Conservation (phyloP, 805 yeast genomes). For the Teunomyces cretensis region DNA sequence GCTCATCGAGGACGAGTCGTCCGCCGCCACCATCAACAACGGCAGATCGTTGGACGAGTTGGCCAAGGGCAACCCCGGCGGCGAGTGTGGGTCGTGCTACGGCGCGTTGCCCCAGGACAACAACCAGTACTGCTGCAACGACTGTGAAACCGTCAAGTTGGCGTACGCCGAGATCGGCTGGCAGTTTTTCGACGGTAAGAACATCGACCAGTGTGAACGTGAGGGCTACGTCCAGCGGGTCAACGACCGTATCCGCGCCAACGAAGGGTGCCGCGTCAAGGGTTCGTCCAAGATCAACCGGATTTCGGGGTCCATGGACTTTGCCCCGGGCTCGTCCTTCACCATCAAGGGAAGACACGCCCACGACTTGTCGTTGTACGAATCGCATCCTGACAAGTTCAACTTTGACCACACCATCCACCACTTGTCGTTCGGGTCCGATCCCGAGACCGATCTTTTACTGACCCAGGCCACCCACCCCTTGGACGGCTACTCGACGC, state of each 20-base stretch:
- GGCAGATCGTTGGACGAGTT: conserved; percentile 25
- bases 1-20: conserved; percentile 29
- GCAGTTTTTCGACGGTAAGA: conserved; percentile 88
- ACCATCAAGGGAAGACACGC: conserved; percentile 61
- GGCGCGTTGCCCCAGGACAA: conserved; percentile 69
- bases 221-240: conserved; percentile 79
- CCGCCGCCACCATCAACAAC: conserved; percentile 18
- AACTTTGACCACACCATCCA: conserved; percentile 76
- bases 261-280: conserved; percentile 84
- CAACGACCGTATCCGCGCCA: conserved; percentile 47
- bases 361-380: conserved; percentile 81
- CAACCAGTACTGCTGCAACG: conserved; percentile 71
- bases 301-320: conserved; percentile 88
- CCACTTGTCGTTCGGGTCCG: conserved; percentile 82
- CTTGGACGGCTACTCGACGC: conserved; percentile 51
- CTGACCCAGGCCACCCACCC: conserved; percentile 52
- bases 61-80: conserved; percentile 26
- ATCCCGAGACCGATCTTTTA: conserved; percentile 35
- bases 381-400: conserved; percentile 53
- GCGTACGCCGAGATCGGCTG: conserved; percentile 80
- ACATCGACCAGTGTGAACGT: conserved; percentile 84
- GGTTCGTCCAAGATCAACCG: conserved; percentile 81
- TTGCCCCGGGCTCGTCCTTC: conserved; percentile 89
- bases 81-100: conserved; percentile 87
- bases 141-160: conserved; percentile 74